Percentiles rank a stretch among this genome's conserved stretches.
Evolutionary conservation across 768 basidiomycete genomes (phyloP).

Genomic region (Xanthoconium purpureum): DNA sequence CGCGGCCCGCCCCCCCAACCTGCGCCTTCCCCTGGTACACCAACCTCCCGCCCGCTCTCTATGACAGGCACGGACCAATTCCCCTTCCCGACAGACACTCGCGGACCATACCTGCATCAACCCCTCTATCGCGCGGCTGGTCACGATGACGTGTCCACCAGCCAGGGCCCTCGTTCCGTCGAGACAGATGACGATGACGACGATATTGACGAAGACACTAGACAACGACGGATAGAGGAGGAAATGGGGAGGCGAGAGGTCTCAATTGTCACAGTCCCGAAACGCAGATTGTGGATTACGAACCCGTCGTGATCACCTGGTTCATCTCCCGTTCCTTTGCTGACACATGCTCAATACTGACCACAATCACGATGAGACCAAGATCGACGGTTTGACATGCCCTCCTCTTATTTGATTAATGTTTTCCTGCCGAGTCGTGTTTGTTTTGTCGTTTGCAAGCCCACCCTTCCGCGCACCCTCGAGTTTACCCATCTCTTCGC

Average conservation of each 20-base stretch:
- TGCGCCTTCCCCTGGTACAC: slow-evolving; percentile 34
- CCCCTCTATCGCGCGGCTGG: slow-evolving; percentile 53
- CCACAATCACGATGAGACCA: slow-evolving; percentile 11
- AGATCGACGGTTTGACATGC: slow-evolving; percentile 5
- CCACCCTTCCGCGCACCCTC: background rate
- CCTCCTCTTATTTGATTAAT: slow-evolving; percentile 7
- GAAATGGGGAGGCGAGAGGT: slow-evolving; percentile 82
- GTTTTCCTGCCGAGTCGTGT: slow-evolving; percentile 14
- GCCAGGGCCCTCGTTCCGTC: slow-evolving; percentile 44
- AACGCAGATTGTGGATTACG: slow-evolving; percentile 68
- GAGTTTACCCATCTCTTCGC: background rate
- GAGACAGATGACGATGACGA: slow-evolving; percentile 64
- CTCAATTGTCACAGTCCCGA: slow-evolving; percentile 75
- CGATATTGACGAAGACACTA: slow-evolving; percentile 70
- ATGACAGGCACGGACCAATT: slow-evolving; percentile 40
- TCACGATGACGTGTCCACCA: slow-evolving; percentile 41
- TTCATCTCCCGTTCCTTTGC: slow-evolving; percentile 4
- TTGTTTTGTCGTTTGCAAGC: slow-evolving; percentile 12
- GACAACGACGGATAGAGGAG: slow-evolving; percentile 73
- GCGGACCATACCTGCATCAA: slow-evolving; percentile 67
- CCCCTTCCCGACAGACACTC: slow-evolving; percentile 42
- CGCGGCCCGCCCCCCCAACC: slow-evolving; percentile 33
- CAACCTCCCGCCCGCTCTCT: slow-evolving; percentile 40
- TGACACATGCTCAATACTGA: slow-evolving; percentile 24
- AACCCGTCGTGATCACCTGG: slow-evolving; percentile 50